Evolutionary conservation across 306 rosid genomes (phyloP).

Genomic region (Prunus mume): DNA sequence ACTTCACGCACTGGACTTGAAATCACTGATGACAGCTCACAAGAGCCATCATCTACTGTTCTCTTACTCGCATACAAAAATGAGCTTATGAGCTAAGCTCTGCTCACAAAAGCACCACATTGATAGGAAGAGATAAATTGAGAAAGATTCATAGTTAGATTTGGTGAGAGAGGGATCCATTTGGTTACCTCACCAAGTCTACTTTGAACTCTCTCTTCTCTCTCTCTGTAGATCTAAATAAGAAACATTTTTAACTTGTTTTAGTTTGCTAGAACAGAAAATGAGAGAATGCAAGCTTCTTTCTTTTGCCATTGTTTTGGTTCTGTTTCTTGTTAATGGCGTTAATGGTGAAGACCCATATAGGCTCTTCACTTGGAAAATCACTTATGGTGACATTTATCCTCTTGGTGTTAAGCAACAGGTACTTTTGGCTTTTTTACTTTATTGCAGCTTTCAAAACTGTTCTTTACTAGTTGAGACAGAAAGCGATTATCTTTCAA

Average conservation of each 20-base stretch:
- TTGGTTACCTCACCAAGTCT: conserved; percentile 1
- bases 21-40: conserved; percentile 39
- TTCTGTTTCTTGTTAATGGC: conserved; percentile 31
- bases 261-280: background rate
- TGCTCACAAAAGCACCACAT: background rate
- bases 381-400: conserved; percentile 82
- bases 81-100: background rate
- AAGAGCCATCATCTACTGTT: conserved; percentile 21
- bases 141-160: background rate
- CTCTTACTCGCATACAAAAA: conserved; percentile 10
- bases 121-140: background rate
- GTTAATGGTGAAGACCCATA: conserved; percentile 79
- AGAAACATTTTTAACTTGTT: background rate
- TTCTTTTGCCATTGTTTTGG: conserved; percentile 24
- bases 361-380: conserved; percentile 75
- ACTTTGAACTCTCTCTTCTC: conserved; percentile 1
- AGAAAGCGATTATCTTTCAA: background rate
- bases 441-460: background rate
- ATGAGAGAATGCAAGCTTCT: conserved; percentile 19
- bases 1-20: background rate
- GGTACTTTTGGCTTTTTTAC: conserved; percentile 39
- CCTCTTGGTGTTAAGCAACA: conserved; percentile 92
- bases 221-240: background rate
- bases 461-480: background rate
- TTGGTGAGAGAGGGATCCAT: conserved; percentile 9